These are phyloP conservation scores for Helotiales sp. DNA, from an alignment of 2,329 filamentous ascomycete species.

Conservation along the genomic window DNA sequence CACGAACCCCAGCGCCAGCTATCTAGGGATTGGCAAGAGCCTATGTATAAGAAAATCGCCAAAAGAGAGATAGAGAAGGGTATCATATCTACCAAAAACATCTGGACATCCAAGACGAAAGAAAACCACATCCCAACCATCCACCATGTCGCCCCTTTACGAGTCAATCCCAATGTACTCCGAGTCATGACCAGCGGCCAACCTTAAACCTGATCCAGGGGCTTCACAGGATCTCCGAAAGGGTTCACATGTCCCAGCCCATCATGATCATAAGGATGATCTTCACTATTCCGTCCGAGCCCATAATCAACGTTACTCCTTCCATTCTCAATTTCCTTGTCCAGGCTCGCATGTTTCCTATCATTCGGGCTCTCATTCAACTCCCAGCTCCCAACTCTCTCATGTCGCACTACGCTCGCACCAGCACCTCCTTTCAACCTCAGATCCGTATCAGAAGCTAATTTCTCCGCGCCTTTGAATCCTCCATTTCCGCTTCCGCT, in stretches of 20 bases:
- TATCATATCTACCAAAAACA: conserved; percentile 25
- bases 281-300: conserved; percentile 21
- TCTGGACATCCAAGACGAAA: conserved; percentile 8
- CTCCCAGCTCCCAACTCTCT: conserved; percentile 37
- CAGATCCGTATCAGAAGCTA: conserved; percentile 33
- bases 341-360: conserved; percentile 15
- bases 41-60: conserved; percentile 9
- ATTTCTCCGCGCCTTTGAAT: conserved; percentile 35
- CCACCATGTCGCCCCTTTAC: too few relatives aligned
- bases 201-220: conserved; percentile 29
- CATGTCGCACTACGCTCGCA: conserved; percentile 27
- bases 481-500: conserved; percentile 26
- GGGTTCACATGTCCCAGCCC: conserved; percentile 25
- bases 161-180: too few relatives aligned
- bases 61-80: conserved; percentile 29
- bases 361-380: conserved; percentile 24
- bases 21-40: background rate
- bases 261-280: too few relatives aligned
- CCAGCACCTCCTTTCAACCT: conserved; percentile 23
- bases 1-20: background rate
- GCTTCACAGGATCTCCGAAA: conserved; percentile 32
- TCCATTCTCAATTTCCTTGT: conserved; percentile 23
- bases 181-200: background rate
- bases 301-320: conserved; percentile 26
- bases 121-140: conserved; percentile 1